Percentiles rank a stretch among this genome's conserved stretches.
These are phyloP conservation scores for Arthroderma sp. DNA, from an alignment of 2,329 filamentous ascomycete species.

Conservation along the genomic window DNA sequence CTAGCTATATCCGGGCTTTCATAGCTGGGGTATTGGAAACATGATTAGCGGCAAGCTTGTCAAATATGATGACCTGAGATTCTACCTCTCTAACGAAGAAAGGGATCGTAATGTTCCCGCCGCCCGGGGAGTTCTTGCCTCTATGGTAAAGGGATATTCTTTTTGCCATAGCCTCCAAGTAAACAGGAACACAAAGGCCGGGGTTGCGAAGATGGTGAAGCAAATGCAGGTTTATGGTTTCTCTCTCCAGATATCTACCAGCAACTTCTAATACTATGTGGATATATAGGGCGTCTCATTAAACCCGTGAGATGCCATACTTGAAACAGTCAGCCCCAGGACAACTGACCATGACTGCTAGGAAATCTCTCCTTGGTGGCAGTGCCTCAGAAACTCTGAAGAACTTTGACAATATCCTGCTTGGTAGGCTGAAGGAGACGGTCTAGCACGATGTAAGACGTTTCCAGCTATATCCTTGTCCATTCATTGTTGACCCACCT, in stretches of 20 bases:
- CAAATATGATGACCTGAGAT: slow-evolving; percentile 25
- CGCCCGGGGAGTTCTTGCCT: slow-evolving; percentile 19
- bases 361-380: slow-evolving; percentile 17
- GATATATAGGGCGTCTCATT: slow-evolving; percentile 26
- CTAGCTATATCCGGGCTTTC: slow-evolving; percentile 28
- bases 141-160: slow-evolving; percentile 16
- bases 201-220: slow-evolving; percentile 23
- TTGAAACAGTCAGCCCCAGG: slow-evolving; percentile 24
- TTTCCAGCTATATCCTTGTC: too few relatives aligned
- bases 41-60: slow-evolving; percentile 15
- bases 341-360: slow-evolving; percentile 27
- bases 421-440: slow-evolving; percentile 7
- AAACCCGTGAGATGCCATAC: slow-evolving; percentile 21
- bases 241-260: background rate
- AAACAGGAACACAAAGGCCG: slow-evolving; percentile 17
- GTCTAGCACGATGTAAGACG: background rate
- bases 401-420: slow-evolving; percentile 4
- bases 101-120: slow-evolving; percentile 19
- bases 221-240: slow-evolving; percentile 17
- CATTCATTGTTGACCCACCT: too few relatives aligned
- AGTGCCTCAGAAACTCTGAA: background rate
- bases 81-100: slow-evolving; percentile 20
- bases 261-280: background rate
- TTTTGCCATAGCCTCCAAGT: slow-evolving; percentile 16
- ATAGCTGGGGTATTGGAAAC: slow-evolving; percentile 27